These are phyloP conservation scores for Raffaelea deltoideospora DNA, from an alignment of 2,329 filamentous ascomycete genomes.

Conservation along the genomic window DNA sequence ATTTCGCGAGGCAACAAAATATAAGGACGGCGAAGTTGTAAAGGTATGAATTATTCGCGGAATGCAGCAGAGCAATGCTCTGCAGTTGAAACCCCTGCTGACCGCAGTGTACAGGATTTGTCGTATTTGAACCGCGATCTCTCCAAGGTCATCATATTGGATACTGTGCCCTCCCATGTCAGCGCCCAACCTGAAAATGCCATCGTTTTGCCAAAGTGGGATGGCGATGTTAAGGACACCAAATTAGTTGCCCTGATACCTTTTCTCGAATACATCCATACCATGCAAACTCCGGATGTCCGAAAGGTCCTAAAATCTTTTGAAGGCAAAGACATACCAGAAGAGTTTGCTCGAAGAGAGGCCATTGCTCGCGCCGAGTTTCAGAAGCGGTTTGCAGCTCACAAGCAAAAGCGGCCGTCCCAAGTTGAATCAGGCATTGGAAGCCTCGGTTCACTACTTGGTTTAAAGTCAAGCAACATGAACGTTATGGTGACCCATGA, in stretches of 20 bases:
- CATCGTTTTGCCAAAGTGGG: conserved; percentile 83
- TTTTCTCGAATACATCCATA: conserved; percentile 93
- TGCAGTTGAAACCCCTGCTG: neutral
- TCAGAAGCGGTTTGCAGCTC: conserved; percentile 57
- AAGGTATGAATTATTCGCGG: too few species aligned
- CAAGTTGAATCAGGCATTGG: conserved; percentile 41
- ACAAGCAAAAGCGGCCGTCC: conserved; percentile 47
- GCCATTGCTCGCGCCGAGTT: conserved; percentile 74
- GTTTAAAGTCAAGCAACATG: conserved; percentile 57
- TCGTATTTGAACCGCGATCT: conserved; percentile 93
- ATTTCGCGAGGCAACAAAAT: conserved; percentile 92
- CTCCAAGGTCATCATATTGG: conserved; percentile 87
- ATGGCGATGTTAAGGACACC: conserved; percentile 65
- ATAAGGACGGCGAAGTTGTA: conserved; percentile 88
- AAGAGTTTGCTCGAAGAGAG: conserved; percentile 80
- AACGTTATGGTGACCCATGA: conserved; percentile 43
- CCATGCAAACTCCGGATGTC: conserved; percentile 81
- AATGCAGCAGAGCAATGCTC: too few species aligned
- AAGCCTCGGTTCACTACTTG: conserved; percentile 56
- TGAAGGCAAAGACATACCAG: conserved; percentile 75
- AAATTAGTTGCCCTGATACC: conserved; percentile 82
- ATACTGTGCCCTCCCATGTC: conserved; percentile 70
- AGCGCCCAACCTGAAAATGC: conserved; percentile 92
- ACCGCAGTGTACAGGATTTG: conserved; percentile 51
- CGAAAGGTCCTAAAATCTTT: conserved; percentile 78